Evolutionary conservation across 176 grass and related monocot species (phyloP).

Genomic region (Zoysia japonica): DNA sequence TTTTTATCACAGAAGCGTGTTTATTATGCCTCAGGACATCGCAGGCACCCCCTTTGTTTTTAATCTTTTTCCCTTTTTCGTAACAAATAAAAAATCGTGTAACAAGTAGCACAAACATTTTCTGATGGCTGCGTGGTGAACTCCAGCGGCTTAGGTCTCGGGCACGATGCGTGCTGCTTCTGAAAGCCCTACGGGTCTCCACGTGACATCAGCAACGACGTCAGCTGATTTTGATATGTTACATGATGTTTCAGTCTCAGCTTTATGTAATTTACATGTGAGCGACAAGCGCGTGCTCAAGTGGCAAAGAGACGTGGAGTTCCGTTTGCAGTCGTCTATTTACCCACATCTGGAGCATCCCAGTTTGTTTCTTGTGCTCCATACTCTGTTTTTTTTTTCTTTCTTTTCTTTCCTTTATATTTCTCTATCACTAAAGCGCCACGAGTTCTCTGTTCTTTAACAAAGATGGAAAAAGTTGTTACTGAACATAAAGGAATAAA

Average conservation of each 20-base stretch:
- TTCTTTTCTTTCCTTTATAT: not conserved
- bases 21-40: too few relatives aligned
- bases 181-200: not conserved
- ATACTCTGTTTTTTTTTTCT: not conserved
- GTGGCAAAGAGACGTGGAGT: not conserved
- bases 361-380: conserved; percentile 1
- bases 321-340: not conserved
- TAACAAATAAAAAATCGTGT: not conserved
- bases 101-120: not conserved
- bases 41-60: too few relatives aligned
- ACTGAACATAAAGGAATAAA: not conserved
- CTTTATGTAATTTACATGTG: conserved; percentile 14
- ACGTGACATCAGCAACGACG: conserved; percentile 31
- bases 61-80: not conserved
- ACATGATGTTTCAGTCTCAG: not conserved
- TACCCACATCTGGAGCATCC: not conserved
- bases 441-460: not conserved
- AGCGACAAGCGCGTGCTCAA: conserved; percentile 17
- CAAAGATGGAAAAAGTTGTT: not conserved
- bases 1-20: too few relatives aligned
- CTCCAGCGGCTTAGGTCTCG: not conserved
- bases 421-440: not conserved
- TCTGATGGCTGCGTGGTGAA: not conserved
- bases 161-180: not conserved
- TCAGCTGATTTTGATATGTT: conserved; percentile 41